A percentile compares a stretch with the other conserved stretches of the same genome.
These are phyloP conservation scores for Umbelopsis isabellina DNA, from an alignment of 192 early-diverging fungal genomes.

Conservation along the genomic window DNA sequence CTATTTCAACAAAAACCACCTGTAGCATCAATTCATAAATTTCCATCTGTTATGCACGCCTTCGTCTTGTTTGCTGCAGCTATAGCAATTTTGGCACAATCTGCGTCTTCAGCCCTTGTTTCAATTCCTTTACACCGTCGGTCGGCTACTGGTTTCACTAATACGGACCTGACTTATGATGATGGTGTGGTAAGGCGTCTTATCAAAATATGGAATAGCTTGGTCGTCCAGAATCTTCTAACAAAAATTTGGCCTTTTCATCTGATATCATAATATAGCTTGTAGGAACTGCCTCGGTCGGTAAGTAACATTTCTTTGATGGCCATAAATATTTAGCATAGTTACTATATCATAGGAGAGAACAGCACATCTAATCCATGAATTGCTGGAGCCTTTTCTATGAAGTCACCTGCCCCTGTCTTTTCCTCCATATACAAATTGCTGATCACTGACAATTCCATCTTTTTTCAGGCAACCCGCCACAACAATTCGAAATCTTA, in stretches of 20 bases:
- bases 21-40: no score
- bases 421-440: neutral
- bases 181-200: conserved; percentile 33
- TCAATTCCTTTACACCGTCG: conserved; percentile 24
- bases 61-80: neutral
- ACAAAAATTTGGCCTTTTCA: no score
- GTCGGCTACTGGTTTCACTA: conserved; percentile 23
- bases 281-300: conserved; percentile 5
- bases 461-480: conserved; percentile 29
- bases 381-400: neutral
- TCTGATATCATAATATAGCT: neutral
- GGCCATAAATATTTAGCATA: neutral
- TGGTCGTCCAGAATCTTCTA: no score
- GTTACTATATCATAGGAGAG: neutral
- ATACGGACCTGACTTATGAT: conserved; percentile 30
- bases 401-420: neutral
- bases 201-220: no score
- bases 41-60: neutral
- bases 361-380: neutral
- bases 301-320: neutral
- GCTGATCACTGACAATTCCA: conserved; percentile 4
- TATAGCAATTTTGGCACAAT: conserved; percentile 1
- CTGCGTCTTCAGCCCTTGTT: neutral
- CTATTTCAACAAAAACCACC: no score
- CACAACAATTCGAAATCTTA: conserved; percentile 33